Base-by-base conservation (phyloP, 2,329 filamentous ascomycete genomes). In the Penicillium verrucosum region DNA sequence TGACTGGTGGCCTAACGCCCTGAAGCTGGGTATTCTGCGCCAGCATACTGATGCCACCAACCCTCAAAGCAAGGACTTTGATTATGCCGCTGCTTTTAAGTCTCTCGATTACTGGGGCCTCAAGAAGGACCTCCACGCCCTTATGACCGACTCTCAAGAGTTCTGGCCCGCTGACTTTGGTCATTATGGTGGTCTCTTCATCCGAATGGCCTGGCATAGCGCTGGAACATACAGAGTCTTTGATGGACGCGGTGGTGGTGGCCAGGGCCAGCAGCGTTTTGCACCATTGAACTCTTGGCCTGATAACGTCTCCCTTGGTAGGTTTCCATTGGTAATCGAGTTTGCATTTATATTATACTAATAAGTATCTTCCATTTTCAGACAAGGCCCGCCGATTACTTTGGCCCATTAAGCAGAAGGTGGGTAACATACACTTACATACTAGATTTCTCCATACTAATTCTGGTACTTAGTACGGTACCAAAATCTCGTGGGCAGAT, bases 141-240 rank as follows among this genome's bases (percentile, higher is more conserved):
- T 92, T 67, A 88, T 91, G 86, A 92, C 89, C 50, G 85, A 90
- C 71, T 91, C 88, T 2, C 85, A 92, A 76, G 85, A 89, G 40
- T 91, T 84, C 84, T 92, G 89, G 89, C 89, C 89, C 0, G 89
- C 89, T 32, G 89, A 92, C 71, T 90, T 89, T 68, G 89, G 89
- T 54, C 87, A 91, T 80, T 92, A 92, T 66, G 89, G 89, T 63
- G 88, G 89, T 73, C 81, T 92, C 29, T 91, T 92, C 73, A 81
- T 92, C 70, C 87, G 89, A 56, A 86, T 92, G 86, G 86, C 88
- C 58, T 92, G 89, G 89, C 89, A 92, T 80, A 86, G 85, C 63
- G 84, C 89, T 27, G 89, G 89, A 59, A 92, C 89, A 49, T 91
- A 92, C 77, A 87, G 89, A 67, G 84, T 88, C 69, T 81, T 80